phyloP scores from a whole-genome alignment of 495 filamentous ascomycete genomes.

The Aspergillus sparsus region DNA sequence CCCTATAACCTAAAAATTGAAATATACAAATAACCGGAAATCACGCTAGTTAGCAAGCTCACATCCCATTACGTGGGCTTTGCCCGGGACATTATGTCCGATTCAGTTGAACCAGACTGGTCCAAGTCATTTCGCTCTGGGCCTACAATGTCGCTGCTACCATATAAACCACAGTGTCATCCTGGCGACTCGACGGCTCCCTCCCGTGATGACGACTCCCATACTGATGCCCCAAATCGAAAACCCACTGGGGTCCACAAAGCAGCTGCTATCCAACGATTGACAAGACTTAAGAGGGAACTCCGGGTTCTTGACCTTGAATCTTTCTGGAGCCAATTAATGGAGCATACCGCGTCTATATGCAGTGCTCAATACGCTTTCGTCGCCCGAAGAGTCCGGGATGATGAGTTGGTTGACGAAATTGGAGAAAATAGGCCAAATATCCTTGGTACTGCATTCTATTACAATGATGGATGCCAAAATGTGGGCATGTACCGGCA shows the following conservation, averaged over 20 bases:
- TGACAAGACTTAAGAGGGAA: constrained; percentile 62
- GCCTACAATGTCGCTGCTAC: constrained; percentile 36
- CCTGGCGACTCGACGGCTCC: constrained; percentile 39
- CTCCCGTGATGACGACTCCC: constrained; percentile 50
- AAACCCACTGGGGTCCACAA: constrained; percentile 55
- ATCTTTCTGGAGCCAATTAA: constrained; percentile 66
- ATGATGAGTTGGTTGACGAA: constrained; percentile 51
- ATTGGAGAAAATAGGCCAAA: constrained; percentile 53
- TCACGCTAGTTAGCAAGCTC: no score
- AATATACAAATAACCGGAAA: no score
- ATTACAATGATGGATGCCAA: constrained; percentile 64
- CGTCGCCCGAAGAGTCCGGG: constrained; percentile 64
- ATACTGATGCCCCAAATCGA: constrained; percentile 48
- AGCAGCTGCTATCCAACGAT: constrained; percentile 60
- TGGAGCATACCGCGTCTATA: constrained; percentile 66
- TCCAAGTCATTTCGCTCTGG: constrained; percentile 32
- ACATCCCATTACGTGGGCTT: neutral
- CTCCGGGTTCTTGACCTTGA: constrained; percentile 57
- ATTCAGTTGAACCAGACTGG: constrained; percentile 42
- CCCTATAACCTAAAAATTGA: constrained; percentile 26
- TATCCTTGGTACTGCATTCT: constrained; percentile 67
- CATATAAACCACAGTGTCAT: constrained; percentile 49
- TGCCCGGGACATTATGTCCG: constrained; percentile 32
- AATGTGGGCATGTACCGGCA: constrained; percentile 56
- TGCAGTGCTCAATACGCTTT: constrained; percentile 70